Percentiles rank a stretch among this genome's conserved stretches.
Conservation (phyloP, 495 filamentous ascomycete species). For the Trichoderma asperelloides region DNA sequence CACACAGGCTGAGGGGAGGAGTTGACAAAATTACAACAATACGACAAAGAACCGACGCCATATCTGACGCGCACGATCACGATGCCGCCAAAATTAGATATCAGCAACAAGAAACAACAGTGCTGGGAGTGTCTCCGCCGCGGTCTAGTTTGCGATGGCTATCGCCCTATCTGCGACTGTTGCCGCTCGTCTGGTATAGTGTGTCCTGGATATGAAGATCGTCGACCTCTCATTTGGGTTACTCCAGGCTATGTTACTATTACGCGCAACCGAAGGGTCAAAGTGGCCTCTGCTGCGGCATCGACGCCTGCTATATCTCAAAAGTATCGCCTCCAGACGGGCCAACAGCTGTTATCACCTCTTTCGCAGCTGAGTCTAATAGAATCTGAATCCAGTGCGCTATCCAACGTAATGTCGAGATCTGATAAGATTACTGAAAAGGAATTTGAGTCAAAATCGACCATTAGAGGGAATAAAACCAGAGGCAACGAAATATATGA, state of each 20-base stretch:
- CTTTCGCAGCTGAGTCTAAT: neutral
- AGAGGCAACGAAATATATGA: too few relatives aligned
- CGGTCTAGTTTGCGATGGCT: slow-evolving; percentile 26
- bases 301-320: neutral
- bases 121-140: slow-evolving; percentile 35
- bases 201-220: slow-evolving; percentile 25
- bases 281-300: neutral
- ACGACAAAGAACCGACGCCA: neutral
- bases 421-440: neutral
- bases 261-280: slow-evolving; percentile 9
- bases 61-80: neutral
- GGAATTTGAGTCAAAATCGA: too few relatives aligned
- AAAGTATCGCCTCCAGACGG: neutral
- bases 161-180: slow-evolving; percentile 20
- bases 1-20: too few relatives aligned
- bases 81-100: neutral
- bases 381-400: neutral
- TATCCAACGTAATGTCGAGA: neutral
- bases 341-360: neutral
- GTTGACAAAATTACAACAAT: neutral
- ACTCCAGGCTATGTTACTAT: slow-evolving; percentile 21
- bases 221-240: slow-evolving; percentile 24
- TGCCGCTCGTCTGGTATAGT: slow-evolving; percentile 21
- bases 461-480: too few relatives aligned
- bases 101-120: slow-evolving; percentile 12